Evolutionary conservation across 2,329 filamentous ascomycete species (phyloP).

Genomic region (Pseudocercospora fuligena): DNA sequence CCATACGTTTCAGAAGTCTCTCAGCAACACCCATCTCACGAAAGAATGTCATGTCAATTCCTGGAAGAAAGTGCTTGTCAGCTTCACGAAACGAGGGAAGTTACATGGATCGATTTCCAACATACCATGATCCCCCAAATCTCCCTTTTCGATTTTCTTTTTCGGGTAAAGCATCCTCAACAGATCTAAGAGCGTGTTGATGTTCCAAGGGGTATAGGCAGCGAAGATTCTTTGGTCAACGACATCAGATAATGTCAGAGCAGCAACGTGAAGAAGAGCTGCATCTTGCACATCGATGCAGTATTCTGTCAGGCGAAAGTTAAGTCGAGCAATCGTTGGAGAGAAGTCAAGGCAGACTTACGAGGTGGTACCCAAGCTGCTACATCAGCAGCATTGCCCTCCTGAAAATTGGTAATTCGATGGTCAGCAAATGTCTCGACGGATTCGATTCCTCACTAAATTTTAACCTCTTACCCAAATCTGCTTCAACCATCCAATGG

Average conservation of each 20-base stretch:
- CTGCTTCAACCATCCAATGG: slow-evolving; percentile 12
- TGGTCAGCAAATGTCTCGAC: not conserved
- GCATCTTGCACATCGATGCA: slow-evolving; percentile 53
- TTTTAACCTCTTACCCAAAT: slow-evolving; percentile 5
- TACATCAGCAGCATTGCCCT: slow-evolving; percentile 14
- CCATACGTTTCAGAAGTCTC: slow-evolving; percentile 39
- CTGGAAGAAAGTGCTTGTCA: slow-evolving; percentile 6
- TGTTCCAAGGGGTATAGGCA: slow-evolving; percentile 51
- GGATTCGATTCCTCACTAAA: accelerated
- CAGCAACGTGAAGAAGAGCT: slow-evolving; percentile 57
- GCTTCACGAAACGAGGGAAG: not conserved
- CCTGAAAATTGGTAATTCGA: not conserved
- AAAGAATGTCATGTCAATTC: slow-evolving; percentile 31
- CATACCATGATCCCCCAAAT: slow-evolving; percentile 15
- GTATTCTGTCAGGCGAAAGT: slow-evolving; percentile 34
- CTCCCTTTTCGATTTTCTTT: slow-evolving; percentile 39
- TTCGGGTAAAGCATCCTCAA: slow-evolving; percentile 45
- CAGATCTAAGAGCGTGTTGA: slow-evolving; percentile 47
- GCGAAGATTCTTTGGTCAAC: slow-evolving; percentile 57
- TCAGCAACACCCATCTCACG: slow-evolving; percentile 34
- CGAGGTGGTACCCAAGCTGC: slow-evolving; percentile 21
- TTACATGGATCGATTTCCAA: not conserved
- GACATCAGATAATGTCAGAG: slow-evolving; percentile 52
- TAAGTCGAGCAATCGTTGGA: not conserved
- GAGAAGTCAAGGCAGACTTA: slow-evolving; percentile 1